A percentile compares a stretch with the other conserved stretches of the same genome.
Evolutionary conservation across 2,329 filamentous ascomycete genomes (phyloP).

Genomic region (Fusarium sp.): DNA sequence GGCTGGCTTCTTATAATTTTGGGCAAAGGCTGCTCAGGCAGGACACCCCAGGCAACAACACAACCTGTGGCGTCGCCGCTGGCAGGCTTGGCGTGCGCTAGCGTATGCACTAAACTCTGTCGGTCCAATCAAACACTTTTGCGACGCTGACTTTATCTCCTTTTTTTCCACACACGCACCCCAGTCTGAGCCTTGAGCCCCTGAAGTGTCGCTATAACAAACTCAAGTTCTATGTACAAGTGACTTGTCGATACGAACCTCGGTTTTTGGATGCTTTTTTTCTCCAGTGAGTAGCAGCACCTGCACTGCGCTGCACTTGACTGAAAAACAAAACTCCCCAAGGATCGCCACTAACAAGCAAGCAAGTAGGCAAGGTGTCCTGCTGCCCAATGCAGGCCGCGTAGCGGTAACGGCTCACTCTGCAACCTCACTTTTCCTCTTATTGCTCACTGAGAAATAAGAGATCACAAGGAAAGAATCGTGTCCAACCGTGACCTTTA

Average conservation of each 20-base stretch:
- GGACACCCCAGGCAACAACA: slow-evolving; percentile 59
- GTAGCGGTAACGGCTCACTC: slow-evolving; percentile 18
- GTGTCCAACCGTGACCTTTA: neutral
- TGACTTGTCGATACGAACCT: slow-evolving; percentile 26
- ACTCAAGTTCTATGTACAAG: slow-evolving; percentile 40
- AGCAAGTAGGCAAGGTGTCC: slow-evolving; percentile 24
- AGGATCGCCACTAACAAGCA: slow-evolving; percentile 39
- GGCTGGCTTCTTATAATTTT: slow-evolving; percentile 70
- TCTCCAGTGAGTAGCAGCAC: neutral
- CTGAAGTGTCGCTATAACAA: slow-evolving; percentile 57
- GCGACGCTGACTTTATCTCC: slow-evolving; percentile 56
- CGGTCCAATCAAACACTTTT: slow-evolving; percentile 55
- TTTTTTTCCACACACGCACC: slow-evolving; percentile 51
- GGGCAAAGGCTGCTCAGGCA: slow-evolving; percentile 53
- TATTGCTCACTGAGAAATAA: neutral
- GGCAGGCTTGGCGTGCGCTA: slow-evolving; percentile 55
- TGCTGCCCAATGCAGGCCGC: slow-evolving; percentile 17
- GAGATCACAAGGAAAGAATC: slow-evolving; percentile 6
- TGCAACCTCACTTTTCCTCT: neutral
- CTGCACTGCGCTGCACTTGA: neutral
- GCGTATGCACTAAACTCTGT: slow-evolving; percentile 50
- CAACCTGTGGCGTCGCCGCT: slow-evolving; percentile 59
- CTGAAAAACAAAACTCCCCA: neutral
- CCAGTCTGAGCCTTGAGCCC: slow-evolving; percentile 52
- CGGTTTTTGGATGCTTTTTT: slow-evolving; percentile 9